Evolutionary conservation across 441 rosid species (phyloP).

Genomic region (Erodium moschatum): DNA sequence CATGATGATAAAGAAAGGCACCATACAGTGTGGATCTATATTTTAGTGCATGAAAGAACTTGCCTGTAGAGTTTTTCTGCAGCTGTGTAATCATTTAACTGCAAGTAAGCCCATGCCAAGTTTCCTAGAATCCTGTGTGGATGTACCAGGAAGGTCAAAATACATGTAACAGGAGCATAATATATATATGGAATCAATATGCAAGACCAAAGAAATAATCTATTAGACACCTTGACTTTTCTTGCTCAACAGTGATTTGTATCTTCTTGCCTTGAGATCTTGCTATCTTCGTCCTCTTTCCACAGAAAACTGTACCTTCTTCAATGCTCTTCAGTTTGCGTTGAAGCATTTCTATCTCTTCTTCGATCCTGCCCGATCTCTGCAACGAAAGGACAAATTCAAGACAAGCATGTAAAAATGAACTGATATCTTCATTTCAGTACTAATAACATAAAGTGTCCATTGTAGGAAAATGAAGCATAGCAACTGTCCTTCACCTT

Average conservation of each 20-base stretch:
- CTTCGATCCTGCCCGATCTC: conserved; percentile 74
- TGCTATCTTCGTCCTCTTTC: conserved; percentile 44
- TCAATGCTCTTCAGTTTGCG: conserved; percentile 52
- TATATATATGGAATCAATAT: background rate
- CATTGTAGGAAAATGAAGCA: conserved; percentile 1
- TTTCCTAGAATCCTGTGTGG: conserved; percentile 61
- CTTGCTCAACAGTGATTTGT: conserved; percentile 56
- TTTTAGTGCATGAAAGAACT: conserved; percentile 1
- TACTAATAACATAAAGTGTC: background rate
- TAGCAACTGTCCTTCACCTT: conserved; percentile 33
- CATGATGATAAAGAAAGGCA: background rate
- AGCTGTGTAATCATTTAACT: conserved; percentile 57
- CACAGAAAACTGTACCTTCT: conserved; percentile 46
- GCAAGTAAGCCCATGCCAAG: conserved; percentile 85
- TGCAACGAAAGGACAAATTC: conserved; percentile 20
- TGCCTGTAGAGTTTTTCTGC: conserved; percentile 75
- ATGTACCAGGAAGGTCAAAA: background rate
- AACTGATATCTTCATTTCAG: background rate
- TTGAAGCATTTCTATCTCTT: conserved; percentile 67
- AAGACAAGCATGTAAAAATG: background rate
- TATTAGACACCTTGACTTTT: conserved; percentile 47
- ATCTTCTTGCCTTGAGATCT: conserved; percentile 69
- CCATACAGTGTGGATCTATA: background rate
- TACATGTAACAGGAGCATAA: background rate
- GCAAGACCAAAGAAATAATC: background rate